Conservation (phyloP, 2,329 filamentous ascomycete species). For the Saccharata proteae region DNA sequence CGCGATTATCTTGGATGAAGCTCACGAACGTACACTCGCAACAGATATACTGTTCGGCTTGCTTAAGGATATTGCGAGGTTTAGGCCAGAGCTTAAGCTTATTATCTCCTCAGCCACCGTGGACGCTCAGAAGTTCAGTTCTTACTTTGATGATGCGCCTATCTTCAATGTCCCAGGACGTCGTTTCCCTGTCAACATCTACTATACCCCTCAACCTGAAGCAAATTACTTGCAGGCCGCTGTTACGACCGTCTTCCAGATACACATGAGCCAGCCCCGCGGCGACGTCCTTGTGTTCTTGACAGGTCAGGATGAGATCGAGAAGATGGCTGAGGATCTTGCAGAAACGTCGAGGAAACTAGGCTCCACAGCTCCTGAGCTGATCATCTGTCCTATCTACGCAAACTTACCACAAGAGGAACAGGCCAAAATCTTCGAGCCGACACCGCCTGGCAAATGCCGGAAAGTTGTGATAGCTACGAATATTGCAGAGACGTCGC, state of each 20-base stretch:
- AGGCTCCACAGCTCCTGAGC: constrained; percentile 69
- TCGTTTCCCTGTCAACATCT: constrained; percentile 79
- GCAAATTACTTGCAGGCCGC: constrained; percentile 87
- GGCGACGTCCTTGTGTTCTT: constrained; percentile 93
- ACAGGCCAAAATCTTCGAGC: constrained; percentile 89
- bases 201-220: constrained; percentile 82
- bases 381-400: constrained; percentile 89
- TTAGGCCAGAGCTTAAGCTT: constrained; percentile 74
- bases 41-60: constrained; percentile 84
- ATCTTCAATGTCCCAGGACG: constrained; percentile 92
- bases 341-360: constrained; percentile 79
- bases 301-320: constrained; percentile 93
- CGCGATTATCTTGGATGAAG: constrained; percentile 91
- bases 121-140: constrained; percentile 82
- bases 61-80: constrained; percentile 75
- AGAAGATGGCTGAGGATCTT: constrained; percentile 71
- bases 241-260: constrained; percentile 89
- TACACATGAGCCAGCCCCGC: constrained; percentile 68
- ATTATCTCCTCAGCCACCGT: constrained; percentile 91
- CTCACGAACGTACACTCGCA: constrained; percentile 83
- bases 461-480: constrained; percentile 90
- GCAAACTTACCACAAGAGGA: constrained; percentile 83
- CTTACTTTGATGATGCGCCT: constrained; percentile 83
- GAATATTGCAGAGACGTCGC: constrained; percentile 90
- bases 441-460: constrained; percentile 62